A percentile compares a stretch with the other conserved stretches of the same genome.
These are phyloP conservation scores for Apodospora peruviana DNA, from an alignment of 495 filamentous ascomycete genomes.

Conservation along the genomic window DNA sequence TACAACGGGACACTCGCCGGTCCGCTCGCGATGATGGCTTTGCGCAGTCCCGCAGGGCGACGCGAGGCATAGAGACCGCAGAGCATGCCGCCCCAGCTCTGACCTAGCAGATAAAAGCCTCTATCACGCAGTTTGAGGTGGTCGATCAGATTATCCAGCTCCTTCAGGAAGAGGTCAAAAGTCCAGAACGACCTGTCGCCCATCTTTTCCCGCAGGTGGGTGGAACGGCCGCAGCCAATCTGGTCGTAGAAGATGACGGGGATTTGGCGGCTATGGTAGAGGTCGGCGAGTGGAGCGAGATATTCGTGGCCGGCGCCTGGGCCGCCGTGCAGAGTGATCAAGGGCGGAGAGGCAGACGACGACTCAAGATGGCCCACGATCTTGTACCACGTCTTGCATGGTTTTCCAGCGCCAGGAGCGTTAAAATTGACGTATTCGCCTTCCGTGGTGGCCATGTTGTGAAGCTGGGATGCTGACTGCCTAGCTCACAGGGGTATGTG, in stretches of 20 bases:
- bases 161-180: slow-evolving; percentile 37
- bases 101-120: slow-evolving; percentile 38
- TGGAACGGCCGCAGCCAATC: slow-evolving; percentile 42
- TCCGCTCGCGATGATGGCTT: slow-evolving; percentile 4
- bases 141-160: slow-evolving; percentile 44
- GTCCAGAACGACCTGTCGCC: slow-evolving; percentile 45
- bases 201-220: slow-evolving; percentile 37
- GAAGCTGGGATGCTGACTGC: too few relatives aligned
- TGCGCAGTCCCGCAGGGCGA: background rate
- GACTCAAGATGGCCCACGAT: background rate
- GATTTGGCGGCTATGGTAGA: slow-evolving; percentile 20
- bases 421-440: background rate
- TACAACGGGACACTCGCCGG: slow-evolving; percentile 5
- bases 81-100: slow-evolving; percentile 50
- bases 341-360: background rate
- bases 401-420: background rate
- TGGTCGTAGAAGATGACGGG: slow-evolving; percentile 53
- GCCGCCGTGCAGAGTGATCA: slow-evolving; percentile 35
- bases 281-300: slow-evolving; percentile 29
- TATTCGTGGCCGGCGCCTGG: slow-evolving; percentile 42
- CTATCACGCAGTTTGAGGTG: slow-evolving; percentile 27
- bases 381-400: slow-evolving; percentile 4
- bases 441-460: too few relatives aligned
- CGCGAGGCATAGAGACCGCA: slow-evolving; percentile 24
- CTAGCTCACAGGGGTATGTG: too few relatives aligned